phyloP scores from a whole-genome alignment of 345 rosid species.

The Crucihimalaya himalaica region DNA sequence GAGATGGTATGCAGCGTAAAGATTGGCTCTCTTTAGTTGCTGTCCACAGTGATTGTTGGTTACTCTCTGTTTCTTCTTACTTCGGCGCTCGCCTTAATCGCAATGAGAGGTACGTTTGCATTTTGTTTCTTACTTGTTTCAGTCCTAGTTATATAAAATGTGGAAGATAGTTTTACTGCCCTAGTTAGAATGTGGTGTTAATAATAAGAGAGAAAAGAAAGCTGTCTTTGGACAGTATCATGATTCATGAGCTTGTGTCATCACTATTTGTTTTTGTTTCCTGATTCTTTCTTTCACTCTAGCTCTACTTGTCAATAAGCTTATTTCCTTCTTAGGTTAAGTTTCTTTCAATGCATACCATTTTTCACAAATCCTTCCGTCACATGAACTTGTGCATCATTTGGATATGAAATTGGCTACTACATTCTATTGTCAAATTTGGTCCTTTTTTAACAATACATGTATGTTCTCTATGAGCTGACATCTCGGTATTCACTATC shows the following conservation, averaged over 20 bases:
- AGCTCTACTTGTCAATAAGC: neutral
- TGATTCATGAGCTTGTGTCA: conserved; percentile 14
- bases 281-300: neutral
- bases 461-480: neutral
- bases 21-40: conserved; percentile 87
- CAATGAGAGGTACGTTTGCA: conserved; percentile 56
- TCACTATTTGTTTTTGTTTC: neutral
- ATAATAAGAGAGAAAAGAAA: neutral
- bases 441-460: neutral
- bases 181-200: neutral
- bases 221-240: neutral
- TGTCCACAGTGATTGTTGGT: conserved; percentile 85
- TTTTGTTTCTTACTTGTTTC: neutral
- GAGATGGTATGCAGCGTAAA: conserved; percentile 80
- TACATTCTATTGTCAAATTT: neutral
- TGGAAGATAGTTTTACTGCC: neutral
- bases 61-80: conserved; percentile 77
- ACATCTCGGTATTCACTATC: neutral
- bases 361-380: neutral
- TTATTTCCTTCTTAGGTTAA: neutral
- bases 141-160: no score
- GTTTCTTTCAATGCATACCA: neutral
- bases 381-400: neutral
- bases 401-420: neutral
- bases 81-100: conserved; percentile 79